Base-by-base conservation (phyloP, 495 filamentous ascomycete species). In the Aspergillus ellipticus region DNA sequence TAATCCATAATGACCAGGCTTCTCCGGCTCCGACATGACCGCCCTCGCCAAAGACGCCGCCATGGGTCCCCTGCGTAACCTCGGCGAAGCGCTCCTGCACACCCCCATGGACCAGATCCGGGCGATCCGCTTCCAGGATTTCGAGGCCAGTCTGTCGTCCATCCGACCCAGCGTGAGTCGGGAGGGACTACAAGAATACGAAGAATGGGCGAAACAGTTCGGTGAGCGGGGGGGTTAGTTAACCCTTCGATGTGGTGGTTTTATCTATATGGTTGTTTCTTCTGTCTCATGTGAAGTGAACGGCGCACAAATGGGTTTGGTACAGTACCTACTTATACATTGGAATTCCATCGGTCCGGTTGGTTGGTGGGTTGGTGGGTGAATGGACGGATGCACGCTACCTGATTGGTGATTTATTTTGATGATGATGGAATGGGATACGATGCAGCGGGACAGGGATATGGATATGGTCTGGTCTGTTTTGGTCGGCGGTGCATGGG, bases 31-130 rank as follows among this genome's bases (percentile, higher is more conserved):
- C 3, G 94, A 99, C 67, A 96, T 99, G 52, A 99, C 94, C 9
- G 94, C 94, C 6, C 75, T 99, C 21, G 95, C 94, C 8, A 99
- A 99, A 71, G 94, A 99, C 66, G 94, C 94, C 9, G 94, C 94
- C 21, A 99, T 99, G 94, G 95, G 94, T 0, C 94, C 95, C 8
- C 79, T 99, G 13, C 85, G 95, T 17, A 92, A 89, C 53, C 78
- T 99, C 2, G 94, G 94, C 19, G 95, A 97, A 66, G 88, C 89
- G 16, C 76, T 99, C 37, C 78, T 99, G 21, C 83, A 89, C 58
- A 97, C 92, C 74, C 86, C 86, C 4, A 94, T 90, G 82, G 94
- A 97, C 55, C 86, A 97, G 55, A 96, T 99, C 63, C 81, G 93
- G 13, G 85, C 91, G 1, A 97, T 99, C 35, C 81, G 78, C 55